These are phyloP conservation scores for Leccinellum albellum DNA, from an alignment of 768 basidiomycete genomes.

Conservation along the genomic window DNA sequence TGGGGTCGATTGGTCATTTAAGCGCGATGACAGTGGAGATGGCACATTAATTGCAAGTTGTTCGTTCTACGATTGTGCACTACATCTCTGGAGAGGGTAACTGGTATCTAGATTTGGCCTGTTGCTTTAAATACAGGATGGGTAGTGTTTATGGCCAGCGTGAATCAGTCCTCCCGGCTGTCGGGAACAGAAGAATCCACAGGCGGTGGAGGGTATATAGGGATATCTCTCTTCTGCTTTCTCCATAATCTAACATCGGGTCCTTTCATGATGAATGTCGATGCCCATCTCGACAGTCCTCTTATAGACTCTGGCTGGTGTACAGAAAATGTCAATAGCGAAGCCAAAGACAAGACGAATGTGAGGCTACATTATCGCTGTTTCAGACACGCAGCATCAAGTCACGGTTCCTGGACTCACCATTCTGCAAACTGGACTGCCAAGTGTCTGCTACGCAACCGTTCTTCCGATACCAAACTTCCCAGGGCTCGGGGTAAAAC, in stretches of 20 bases:
- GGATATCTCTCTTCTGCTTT: slow-evolving; percentile 22
- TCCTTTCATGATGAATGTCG: slow-evolving; percentile 63
- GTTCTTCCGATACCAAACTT: slow-evolving; percentile 54
- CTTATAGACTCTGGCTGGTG: slow-evolving; percentile 64
- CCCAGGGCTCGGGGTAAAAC: slow-evolving; percentile 70
- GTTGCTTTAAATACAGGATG: neutral
- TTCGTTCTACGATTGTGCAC: slow-evolving; percentile 90
- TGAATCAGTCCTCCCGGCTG: neutral
- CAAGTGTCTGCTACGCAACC: slow-evolving; percentile 43
- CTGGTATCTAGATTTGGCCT: neutral
- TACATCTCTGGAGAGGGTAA: slow-evolving; percentile 79
- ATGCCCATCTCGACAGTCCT: slow-evolving; percentile 69
- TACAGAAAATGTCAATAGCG: slow-evolving; percentile 58
- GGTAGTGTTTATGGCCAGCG: neutral
- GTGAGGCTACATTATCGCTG: slow-evolving; percentile 39
- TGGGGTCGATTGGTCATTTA: slow-evolving; percentile 85
- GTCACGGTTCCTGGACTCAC: slow-evolving; percentile 34
- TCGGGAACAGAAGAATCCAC: neutral
- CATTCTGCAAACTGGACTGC: slow-evolving; percentile 48
- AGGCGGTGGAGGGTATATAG: slow-evolving; percentile 10
- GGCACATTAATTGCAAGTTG: slow-evolving; percentile 75
- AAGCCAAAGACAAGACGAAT: slow-evolving; percentile 62
- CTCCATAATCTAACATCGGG: slow-evolving; percentile 54
- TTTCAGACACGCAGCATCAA: slow-evolving; percentile 8
- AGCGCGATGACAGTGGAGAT: slow-evolving; percentile 19